Percentiles rank a stretch among this genome's conserved stretches.
These are phyloP conservation scores for Phytophthora chlamydospora DNA, from an alignment of 352 stramenopile genomes.

Conservation along the genomic window DNA sequence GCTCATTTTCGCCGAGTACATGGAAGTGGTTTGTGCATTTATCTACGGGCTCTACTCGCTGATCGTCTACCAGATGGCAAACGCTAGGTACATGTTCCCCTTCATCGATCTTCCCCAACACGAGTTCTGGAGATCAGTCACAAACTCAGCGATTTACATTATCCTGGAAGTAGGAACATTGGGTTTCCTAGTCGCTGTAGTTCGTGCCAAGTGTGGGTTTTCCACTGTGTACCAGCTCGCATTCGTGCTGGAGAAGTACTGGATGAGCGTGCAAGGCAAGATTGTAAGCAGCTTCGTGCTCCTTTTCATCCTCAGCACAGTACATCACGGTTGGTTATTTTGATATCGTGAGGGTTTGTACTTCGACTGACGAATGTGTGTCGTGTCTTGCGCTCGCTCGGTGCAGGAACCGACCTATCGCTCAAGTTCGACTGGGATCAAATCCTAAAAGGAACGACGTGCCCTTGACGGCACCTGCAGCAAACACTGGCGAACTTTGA, in stretches of 20 bases:
- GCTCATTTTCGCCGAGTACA: slow-evolving; percentile 36
- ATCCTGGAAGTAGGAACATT: slow-evolving; percentile 22
- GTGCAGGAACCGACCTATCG: slow-evolving; percentile 25
- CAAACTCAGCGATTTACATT: slow-evolving; percentile 16
- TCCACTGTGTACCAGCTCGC: slow-evolving; percentile 30
- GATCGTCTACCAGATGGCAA: slow-evolving; percentile 15
- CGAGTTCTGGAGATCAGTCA: slow-evolving; percentile 12
- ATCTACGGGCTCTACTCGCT: slow-evolving; percentile 35
- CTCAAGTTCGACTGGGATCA: slow-evolving; percentile 29
- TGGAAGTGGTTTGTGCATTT: slow-evolving; percentile 31
- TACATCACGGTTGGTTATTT: slow-evolving; percentile 15
- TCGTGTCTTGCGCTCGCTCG: too few species aligned
- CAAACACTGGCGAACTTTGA: too few species aligned
- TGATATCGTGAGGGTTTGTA: too few species aligned
- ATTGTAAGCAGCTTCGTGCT: slow-evolving; percentile 28
- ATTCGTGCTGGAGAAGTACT: slow-evolving; percentile 46
- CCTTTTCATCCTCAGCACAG: slow-evolving; percentile 29
- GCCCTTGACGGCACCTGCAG: too few species aligned
- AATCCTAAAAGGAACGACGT: slow-evolving; percentile 13
- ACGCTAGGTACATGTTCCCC: slow-evolving; percentile 21
- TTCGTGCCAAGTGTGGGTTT: slow-evolving; percentile 33
- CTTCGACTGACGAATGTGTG: too few species aligned
- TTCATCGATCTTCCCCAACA: slow-evolving; percentile 7
- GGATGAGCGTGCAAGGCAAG: slow-evolving; percentile 32
- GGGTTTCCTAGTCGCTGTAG: slow-evolving; percentile 17